Base-by-base conservation (phyloP, 768 basidiomycete species). In the Trichaptum fuscoviolaceum region DNA sequence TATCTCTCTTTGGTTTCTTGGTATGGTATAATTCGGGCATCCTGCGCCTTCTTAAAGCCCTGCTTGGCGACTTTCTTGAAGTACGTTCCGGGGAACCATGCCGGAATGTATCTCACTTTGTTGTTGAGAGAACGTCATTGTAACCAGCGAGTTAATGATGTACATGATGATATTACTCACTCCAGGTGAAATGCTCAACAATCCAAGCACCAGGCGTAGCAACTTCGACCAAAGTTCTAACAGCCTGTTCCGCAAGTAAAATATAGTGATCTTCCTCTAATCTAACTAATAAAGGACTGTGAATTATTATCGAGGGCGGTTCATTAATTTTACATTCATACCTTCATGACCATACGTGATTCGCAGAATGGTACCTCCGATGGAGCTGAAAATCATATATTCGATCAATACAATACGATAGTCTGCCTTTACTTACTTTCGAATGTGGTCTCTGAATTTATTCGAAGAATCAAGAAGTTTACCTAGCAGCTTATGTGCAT, bases 11-110 rank as follows among this genome's bases (percentile, higher is more conserved):
- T 1, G 0, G 30, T 70, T 10, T 30, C 35, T 20, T 58, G 20
- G 57, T 24, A 64, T 15, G 24, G 64, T 64, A 34, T 64, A 34
- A 34, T 61, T 52, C 66, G 10, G 42, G 77, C 72, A 67, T 82
- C 85, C 64, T 78, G 77, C 20, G 10, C 20, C 20, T 52, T 52
- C 12, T 15, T 20, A 15, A 12, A 52, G 20, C 42, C 42, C 27
- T 65, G 34, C 42, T 25, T 35, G 25, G 64, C 67, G 4, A n/a
- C 58, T 25, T 30, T 58, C 42, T 68, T 63, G 65, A 70, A 71
- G 1, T 57, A 27, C 12, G 70, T 67, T 9, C 70, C 70, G 7
- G 70, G 70, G 27, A 70, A 66, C 70, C 70, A 71, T 24, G 12
- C 10, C 1, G 70, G 70, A 6, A 70, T 20, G 26, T 71, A 61